Percentiles rank a stretch among this genome's conserved stretches.
Evolutionary conservation across 371 early-diverging fungal species (phyloP).

Genomic region (Paraphysoderma sedebokerense): DNA sequence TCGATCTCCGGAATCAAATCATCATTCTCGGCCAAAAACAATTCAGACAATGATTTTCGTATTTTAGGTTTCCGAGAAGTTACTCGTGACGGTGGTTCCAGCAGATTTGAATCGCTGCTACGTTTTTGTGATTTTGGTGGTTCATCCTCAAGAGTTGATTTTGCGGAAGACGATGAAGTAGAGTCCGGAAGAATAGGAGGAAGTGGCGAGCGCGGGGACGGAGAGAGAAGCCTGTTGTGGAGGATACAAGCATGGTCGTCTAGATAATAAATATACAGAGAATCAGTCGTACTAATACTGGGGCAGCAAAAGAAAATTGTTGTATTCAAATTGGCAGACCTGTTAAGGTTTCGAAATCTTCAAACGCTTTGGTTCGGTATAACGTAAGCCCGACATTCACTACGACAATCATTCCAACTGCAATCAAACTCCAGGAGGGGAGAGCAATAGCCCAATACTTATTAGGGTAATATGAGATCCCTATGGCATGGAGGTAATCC

Average conservation of each 20-base stretch:
- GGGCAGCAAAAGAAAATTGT: no score
- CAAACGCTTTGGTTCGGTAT: conserved; percentile 44
- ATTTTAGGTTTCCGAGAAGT: no score
- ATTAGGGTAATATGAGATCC: conserved; percentile 61
- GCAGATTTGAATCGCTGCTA: conserved; percentile 7
- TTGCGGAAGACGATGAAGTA: background rate
- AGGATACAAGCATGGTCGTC: background rate
- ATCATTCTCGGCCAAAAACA: no score
- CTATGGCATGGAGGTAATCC: conserved; percentile 39
- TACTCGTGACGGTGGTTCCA: conserved; percentile 14
- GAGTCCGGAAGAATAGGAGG: no score
- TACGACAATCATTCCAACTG: conserved; percentile 48
- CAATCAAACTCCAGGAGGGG: conserved; percentile 34
- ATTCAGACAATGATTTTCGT: no score
- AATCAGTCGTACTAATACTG: no score
- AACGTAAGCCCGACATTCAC: conserved; percentile 45
- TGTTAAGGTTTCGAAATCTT: conserved; percentile 42
- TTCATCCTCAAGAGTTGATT: conserved; percentile 22
- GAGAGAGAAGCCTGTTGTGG: no score
- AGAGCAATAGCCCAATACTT: conserved; percentile 15
- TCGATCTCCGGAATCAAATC: conserved; percentile 51
- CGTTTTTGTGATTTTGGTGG: conserved; percentile 25
- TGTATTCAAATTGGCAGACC: conserved; percentile 18
- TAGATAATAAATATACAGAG: background rate
- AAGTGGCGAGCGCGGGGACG: no score